A percentile compares a stretch with the other conserved stretches of the same genome.
These are phyloP conservation scores for Aspergillus sclerotialis DNA, from an alignment of 2,329 filamentous ascomycete genomes.

Conservation along the genomic window DNA sequence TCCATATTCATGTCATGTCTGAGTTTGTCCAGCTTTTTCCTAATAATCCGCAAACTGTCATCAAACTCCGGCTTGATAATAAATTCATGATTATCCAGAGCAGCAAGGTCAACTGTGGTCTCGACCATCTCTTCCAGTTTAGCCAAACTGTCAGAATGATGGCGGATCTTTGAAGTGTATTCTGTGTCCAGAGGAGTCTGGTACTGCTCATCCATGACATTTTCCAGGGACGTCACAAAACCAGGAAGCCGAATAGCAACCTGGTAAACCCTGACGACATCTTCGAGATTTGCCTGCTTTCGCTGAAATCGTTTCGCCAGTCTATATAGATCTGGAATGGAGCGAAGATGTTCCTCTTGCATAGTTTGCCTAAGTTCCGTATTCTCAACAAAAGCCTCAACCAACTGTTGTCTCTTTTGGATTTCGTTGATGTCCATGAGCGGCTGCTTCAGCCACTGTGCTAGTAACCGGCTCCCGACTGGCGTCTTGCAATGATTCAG, in stretches of 20 bases:
- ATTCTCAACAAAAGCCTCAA: constrained; percentile 89
- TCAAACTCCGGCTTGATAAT: constrained; percentile 99
- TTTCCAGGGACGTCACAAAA: constrained; percentile 81
- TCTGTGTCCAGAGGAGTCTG: constrained; percentile 76
- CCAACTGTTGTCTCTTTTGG: constrained; percentile 82
- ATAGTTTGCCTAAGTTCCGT: constrained; percentile 91
- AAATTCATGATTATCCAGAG: constrained; percentile 93
- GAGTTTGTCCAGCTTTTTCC: constrained; percentile 81
- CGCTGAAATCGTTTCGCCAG: constrained; percentile 92
- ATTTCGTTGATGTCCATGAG: constrained; percentile 88
- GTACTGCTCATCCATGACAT: constrained; percentile 92
- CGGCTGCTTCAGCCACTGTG: constrained; percentile 97
- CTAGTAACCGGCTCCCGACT: constrained; percentile 77
- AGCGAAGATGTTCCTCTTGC: constrained; percentile 90
- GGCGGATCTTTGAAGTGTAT: constrained; percentile 76
- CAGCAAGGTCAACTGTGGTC: constrained; percentile 92
- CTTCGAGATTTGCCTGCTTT: constrained; percentile 83
- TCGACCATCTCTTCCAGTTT: constrained; percentile 98
- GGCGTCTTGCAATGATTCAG: constrained; percentile 98
- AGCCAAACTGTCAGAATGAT: constrained; percentile 68
- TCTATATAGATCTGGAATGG: constrained; percentile 89
- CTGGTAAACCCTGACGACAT: constrained; percentile 92
- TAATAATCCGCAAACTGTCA: constrained; percentile 76
- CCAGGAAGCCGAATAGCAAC: constrained; percentile 86
- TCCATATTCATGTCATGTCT: constrained; percentile 77